phyloP scores from a whole-genome alignment of 2,329 filamentous ascomycete genomes.

The Aspergillus sp. region DNA sequence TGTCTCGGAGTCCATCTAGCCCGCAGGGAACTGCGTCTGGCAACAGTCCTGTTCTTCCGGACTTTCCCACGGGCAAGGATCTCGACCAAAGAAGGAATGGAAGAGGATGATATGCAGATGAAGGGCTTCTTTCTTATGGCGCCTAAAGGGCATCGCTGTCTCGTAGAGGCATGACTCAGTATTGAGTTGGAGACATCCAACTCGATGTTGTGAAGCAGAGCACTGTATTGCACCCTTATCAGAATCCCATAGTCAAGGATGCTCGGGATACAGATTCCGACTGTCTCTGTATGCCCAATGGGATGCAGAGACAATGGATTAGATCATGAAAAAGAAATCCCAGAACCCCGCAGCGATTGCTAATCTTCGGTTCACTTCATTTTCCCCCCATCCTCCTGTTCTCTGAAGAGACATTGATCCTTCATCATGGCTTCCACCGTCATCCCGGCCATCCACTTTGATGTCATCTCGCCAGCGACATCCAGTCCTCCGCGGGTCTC shows the following conservation, averaged over 20 bases:
- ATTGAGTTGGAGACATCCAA: not conserved
- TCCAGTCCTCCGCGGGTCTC: not conserved
- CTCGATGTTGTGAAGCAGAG: no score
- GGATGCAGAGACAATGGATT: no score
- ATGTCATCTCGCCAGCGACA: not conserved
- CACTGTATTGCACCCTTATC: no score
- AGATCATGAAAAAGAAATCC: no score
- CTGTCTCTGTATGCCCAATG: no score
- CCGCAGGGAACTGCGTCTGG: slow-evolving; percentile 55
- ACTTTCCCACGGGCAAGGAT: slow-evolving; percentile 21
- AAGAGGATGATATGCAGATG: slow-evolving; percentile 42
- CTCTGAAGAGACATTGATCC: not conserved
- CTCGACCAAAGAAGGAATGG: slow-evolving; percentile 24
- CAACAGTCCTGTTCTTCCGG: slow-evolving; percentile 53
- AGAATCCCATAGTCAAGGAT: no score
- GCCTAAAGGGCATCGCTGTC: slow-evolving; percentile 43
- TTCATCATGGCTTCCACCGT: not conserved
- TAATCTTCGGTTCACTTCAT: no score
- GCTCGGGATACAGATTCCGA: no score
- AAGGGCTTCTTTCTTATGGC: slow-evolving; percentile 46
- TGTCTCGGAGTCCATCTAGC: slow-evolving; percentile 71
- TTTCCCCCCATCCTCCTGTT: no score
- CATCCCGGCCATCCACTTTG: not conserved
- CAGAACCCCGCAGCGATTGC: no score
- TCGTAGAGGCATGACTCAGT: slow-evolving; percentile 25